Base-by-base conservation (phyloP, 2,329 filamentous ascomycete genomes). In the Trichophyton simii region DNA sequence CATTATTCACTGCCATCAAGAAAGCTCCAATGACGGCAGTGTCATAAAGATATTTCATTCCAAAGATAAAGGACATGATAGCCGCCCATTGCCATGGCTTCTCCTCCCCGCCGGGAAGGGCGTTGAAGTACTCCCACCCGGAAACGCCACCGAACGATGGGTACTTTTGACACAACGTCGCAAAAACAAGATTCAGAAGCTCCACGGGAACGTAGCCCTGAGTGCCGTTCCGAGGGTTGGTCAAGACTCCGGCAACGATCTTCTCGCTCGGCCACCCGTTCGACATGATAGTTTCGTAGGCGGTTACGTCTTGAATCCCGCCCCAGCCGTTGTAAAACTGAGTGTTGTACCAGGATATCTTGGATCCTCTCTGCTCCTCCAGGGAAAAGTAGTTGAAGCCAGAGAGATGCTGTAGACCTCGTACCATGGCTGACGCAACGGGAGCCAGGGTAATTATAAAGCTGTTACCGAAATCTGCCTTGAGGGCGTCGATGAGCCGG, bases 311-410 rank as follows among this genome's bases (percentile, higher is more conserved):
- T 31, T 79, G 76, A 0, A 85, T 83, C 57, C 84, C 83, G 7
- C 89, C 89, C 86, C 89, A 96, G 1, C 90, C 90, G 70, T 88
- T 94, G 79, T 96, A 96, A 74, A 96, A 95, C 70, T 96, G 91
- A 4, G 87, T 81, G 70, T 96, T 96, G 73, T 96, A 96, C 84
- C 90, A 96, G 2, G 81, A 80, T 31, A 96, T 87, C 50, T 86
- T 80, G 15, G 73, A 73, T 0, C 86, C 86, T 4, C 83, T 79
- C 72, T 83, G 80, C 9, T 80, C 78, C 71, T 95, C 89, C 1
- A 96, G 80, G 9, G 84, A 78, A 52, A 84, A 79, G 73, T 96
- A 96, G 71, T 84, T 82, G 72, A 96, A 96, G 0, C 91, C 91
- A 63, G 87, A 91, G 2, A 95, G 79, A 46, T 87, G 80, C 13